These are phyloP conservation scores for Centaurea solstitialis DNA, from an alignment of 129 eudicot species.

Conservation along the genomic window DNA sequence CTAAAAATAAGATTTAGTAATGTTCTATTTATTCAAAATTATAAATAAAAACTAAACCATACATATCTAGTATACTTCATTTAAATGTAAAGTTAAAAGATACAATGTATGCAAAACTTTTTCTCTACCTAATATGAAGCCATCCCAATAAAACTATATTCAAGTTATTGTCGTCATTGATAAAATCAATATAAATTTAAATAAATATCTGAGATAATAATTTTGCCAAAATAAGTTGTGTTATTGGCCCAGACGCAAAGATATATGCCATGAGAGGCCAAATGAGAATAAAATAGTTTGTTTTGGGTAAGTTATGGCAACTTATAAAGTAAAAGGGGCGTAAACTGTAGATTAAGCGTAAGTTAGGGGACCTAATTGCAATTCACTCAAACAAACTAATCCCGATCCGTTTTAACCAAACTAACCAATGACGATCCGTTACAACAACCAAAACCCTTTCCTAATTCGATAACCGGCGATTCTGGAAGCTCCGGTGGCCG, in stretches of 20 bases:
- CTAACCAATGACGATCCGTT: background rate
- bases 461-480: background rate
- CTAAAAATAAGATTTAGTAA: no score
- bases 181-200: no score
- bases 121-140: no score
- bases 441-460: background rate
- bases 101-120: background rate
- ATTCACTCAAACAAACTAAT: background rate
- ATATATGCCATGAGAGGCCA: background rate
- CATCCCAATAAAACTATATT: no score
- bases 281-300: background rate
- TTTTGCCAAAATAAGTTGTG: background rate
- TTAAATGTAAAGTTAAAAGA: no score
- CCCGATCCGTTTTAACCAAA: background rate
- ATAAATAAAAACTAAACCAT: no score
- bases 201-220: background rate
- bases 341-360: background rate
- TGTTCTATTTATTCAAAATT: no score
- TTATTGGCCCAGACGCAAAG: background rate
- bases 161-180: no score
- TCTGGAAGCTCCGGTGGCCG: slow-evolving; percentile 16
- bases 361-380: background rate
- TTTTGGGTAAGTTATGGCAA: background rate
- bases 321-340: background rate
- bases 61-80: no score